phyloP scores from a whole-genome alignment of 176 grass and related monocot genomes.

The Avena sativa region DNA sequence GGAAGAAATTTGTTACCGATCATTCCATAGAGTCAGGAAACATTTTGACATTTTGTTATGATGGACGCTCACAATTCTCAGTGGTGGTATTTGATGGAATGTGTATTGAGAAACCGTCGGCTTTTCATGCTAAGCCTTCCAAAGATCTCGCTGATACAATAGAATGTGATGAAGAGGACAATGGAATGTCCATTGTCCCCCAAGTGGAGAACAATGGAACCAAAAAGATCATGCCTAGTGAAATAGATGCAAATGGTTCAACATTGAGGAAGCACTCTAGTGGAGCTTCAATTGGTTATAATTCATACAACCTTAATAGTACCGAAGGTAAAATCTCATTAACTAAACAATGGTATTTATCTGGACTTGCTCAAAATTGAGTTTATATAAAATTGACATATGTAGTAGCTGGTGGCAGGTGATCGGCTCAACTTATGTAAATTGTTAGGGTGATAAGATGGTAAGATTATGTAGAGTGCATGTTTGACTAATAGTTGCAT shows the following conservation, averaged over 20 bases:
- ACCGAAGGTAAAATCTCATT: slow-evolving; percentile 30
- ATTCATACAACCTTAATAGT: neutral
- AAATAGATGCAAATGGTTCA: neutral
- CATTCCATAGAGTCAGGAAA: slow-evolving; percentile 61
- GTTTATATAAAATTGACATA: neutral
- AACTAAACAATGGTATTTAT: neutral
- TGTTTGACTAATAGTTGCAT: slow-evolving; percentile 5
- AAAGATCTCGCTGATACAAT: neutral
- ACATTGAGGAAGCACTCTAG: neutral
- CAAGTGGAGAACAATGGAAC: neutral
- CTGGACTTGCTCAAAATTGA: neutral
- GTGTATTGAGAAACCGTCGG: slow-evolving; percentile 51
- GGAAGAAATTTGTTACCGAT: slow-evolving; percentile 66
- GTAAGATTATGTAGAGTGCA: neutral
- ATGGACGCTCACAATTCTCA: slow-evolving; percentile 55
- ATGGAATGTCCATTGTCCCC: neutral
- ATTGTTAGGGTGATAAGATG: neutral
- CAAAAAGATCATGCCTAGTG: neutral
- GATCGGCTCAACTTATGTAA: neutral
- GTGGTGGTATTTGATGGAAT: slow-evolving; percentile 57
- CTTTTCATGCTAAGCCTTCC: slow-evolving; percentile 38
- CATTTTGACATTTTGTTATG: slow-evolving; percentile 66
- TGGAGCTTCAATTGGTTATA: neutral
- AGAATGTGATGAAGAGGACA: slow-evolving; percentile 25
- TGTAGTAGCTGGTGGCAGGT: neutral